A percentile compares a stretch with the other conserved stretches of the same genome.
Evolutionary conservation across 768 basidiomycete species (phyloP).

Genomic region (Cubamyces lactineus): DNA sequence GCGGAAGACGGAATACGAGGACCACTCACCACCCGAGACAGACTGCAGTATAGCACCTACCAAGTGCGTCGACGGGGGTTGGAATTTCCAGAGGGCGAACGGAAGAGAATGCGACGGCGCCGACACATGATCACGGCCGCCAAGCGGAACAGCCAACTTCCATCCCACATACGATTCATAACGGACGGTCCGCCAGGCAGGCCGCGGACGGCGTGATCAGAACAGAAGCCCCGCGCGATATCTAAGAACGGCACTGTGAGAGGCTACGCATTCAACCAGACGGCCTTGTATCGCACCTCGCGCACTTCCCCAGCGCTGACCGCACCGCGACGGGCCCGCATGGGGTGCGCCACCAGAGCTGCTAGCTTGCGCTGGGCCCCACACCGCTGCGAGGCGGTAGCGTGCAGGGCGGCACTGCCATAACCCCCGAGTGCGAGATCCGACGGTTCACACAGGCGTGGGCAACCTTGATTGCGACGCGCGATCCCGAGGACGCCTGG

Average conservation of each 20-base stretch:
- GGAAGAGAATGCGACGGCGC: conserved; percentile 17
- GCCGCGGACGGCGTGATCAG: conserved; percentile 17
- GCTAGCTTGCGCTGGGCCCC: conserved; percentile 2
- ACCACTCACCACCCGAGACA: conserved; percentile 9
- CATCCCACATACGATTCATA: conserved; percentile 8
- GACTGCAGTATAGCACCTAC: conserved; percentile 6
- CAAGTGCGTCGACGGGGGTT: background rate
- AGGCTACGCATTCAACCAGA: conserved; percentile 3
- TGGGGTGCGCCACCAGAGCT: background rate
- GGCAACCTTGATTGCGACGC: conserved; percentile 9
- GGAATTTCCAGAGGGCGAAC: background rate
- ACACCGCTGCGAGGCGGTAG: conserved; percentile 3
- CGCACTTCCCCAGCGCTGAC: conserved; percentile 5
- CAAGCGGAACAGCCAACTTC: conserved; percentile 17
- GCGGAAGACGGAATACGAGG: conserved; percentile 13
- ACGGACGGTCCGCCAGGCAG: conserved; percentile 6
- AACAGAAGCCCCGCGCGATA: conserved; percentile 10
- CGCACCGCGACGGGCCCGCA: background rate
- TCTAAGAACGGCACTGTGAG: conserved; percentile 20
- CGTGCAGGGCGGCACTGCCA: conserved; percentile 14
- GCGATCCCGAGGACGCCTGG: conserved; percentile 18
- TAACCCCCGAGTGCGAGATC: conserved; percentile 1
- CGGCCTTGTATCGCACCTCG: conserved; percentile 11
- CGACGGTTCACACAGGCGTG: conserved; percentile 2
- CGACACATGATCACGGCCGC: conserved; percentile 15